These are phyloP conservation scores for Lentinula guzmanii DNA, from an alignment of 768 basidiomycete genomes.

Conservation along the genomic window DNA sequence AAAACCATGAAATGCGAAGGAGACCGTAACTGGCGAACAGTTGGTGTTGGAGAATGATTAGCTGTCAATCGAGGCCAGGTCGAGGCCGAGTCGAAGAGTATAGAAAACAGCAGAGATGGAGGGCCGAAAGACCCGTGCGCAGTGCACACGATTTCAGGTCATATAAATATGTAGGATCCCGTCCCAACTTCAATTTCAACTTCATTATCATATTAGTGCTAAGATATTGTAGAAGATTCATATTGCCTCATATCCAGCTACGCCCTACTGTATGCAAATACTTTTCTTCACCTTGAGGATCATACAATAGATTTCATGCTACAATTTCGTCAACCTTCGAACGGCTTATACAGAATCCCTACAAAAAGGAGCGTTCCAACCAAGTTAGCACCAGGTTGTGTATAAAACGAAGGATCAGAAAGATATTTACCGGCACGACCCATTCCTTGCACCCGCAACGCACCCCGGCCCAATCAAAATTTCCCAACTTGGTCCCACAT, in stretches of 20 bases:
- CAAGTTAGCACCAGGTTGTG: background rate
- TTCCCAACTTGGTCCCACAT: constrained; percentile 88
- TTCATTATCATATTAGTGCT: background rate
- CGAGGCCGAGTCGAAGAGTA: background rate
- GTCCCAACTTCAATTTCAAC: background rate
- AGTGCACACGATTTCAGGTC: background rate
- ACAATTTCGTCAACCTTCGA: constrained; percentile 64
- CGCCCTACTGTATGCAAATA: background rate
- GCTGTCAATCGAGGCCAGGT: background rate
- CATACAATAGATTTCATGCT: background rate
- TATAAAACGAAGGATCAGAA: background rate
- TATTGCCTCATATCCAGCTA: background rate
- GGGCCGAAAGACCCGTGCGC: background rate
- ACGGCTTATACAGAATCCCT: constrained; percentile 66
- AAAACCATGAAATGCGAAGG: no score
- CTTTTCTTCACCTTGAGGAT: background rate
- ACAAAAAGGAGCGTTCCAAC: background rate
- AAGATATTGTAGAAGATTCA: background rate
- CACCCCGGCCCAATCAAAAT: constrained; percentile 95
- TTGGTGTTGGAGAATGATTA: background rate
- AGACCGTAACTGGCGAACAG: background rate
- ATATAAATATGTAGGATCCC: background rate
- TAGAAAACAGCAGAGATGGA: background rate
- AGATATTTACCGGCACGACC: constrained; percentile 75
- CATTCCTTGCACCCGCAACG: constrained; percentile 88